Conservation (phyloP, 148 eudicot genomes). For the Camellia sinensis region DNA sequence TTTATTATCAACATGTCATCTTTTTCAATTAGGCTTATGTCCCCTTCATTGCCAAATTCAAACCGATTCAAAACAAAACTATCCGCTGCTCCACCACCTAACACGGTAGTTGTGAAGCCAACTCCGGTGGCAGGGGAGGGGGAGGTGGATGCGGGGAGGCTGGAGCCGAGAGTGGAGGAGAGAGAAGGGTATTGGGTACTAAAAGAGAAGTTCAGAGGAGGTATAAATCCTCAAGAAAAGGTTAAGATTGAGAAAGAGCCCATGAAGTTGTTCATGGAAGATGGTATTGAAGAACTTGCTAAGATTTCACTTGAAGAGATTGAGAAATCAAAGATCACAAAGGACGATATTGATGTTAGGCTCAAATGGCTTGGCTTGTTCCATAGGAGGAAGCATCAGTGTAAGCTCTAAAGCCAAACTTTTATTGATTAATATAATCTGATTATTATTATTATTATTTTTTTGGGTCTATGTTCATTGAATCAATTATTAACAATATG, state of each 20-base stretch:
- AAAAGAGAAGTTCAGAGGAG: constrained; percentile 80
- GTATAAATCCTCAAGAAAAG: constrained; percentile 85
- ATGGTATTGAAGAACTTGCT: constrained; percentile 67
- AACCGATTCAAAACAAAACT: constrained; percentile 18
- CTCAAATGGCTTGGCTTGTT: constrained; percentile 97
- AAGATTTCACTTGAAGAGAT: constrained; percentile 62
- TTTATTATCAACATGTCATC: constrained; percentile 26
- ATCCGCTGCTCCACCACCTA: constrained; percentile 32
- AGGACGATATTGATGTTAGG: constrained; percentile 87
- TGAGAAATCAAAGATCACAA: constrained; percentile 57
- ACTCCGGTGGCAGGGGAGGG: constrained; percentile 7
- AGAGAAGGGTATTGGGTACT: constrained; percentile 70
- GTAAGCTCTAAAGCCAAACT: constrained; percentile 36
- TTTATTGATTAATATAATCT: background rate
- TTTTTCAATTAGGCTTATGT: constrained; percentile 32
- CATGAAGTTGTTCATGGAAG: constrained; percentile 66
- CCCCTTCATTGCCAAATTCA: constrained; percentile 27
- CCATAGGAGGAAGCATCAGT: constrained; percentile 89
- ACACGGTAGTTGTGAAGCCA: constrained; percentile 20
- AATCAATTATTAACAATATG: background rate
- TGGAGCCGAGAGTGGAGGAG: constrained; percentile 85
- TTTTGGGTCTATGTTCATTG: background rate
- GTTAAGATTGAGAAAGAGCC: constrained; percentile 86
- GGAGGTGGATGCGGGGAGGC: constrained; percentile 35
- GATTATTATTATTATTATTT: background rate